phyloP scores from a whole-genome alignment of 805 yeast species.

The Candida coleopterorum region DNA sequence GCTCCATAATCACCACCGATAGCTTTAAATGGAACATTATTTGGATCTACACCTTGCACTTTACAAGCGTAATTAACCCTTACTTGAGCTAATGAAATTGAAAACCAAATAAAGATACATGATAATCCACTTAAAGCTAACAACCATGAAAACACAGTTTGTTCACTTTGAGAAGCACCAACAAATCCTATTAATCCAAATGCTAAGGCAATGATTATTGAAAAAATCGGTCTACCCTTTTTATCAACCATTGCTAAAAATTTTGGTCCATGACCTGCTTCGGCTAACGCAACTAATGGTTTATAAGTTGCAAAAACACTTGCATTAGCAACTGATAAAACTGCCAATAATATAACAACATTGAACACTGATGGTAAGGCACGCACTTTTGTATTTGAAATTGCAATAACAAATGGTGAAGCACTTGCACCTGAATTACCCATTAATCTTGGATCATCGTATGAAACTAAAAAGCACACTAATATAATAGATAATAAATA shows the following conservation, averaged over 20 bases:
- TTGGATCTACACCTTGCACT: conserved; percentile 56
- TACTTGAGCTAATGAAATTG: conserved; percentile 33
- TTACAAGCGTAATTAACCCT: conserved; percentile 54
- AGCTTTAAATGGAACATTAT: conserved; percentile 66
- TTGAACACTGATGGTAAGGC: conserved; percentile 68
- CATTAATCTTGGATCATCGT: conserved; percentile 40
- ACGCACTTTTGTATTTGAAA: conserved; percentile 51
- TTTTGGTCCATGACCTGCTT: conserved; percentile 60
- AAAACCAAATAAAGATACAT: conserved; percentile 35
- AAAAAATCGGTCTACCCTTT: conserved; percentile 33
- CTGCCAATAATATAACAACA: conserved; percentile 64
- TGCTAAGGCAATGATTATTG: conserved; percentile 23
- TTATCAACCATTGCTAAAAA: conserved; percentile 30
- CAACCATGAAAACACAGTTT: conserved; percentile 32
- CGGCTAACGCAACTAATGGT: conserved; percentile 59
- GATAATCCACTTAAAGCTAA: conserved; percentile 34
- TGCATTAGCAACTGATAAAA: conserved; percentile 69
- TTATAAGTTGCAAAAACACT: conserved; percentile 65
- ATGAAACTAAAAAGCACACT: conserved; percentile 42
- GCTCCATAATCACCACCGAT: conserved; percentile 45
- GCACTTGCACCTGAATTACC: conserved; percentile 51
- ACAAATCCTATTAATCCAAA: conserved; percentile 34
- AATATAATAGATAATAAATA: conserved; percentile 25
- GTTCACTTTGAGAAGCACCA: conserved; percentile 21
- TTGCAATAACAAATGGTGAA: conserved; percentile 74